Base-by-base conservation (phyloP, 805 yeast genomes). In the Nakazawaea anatomiae region DNA sequence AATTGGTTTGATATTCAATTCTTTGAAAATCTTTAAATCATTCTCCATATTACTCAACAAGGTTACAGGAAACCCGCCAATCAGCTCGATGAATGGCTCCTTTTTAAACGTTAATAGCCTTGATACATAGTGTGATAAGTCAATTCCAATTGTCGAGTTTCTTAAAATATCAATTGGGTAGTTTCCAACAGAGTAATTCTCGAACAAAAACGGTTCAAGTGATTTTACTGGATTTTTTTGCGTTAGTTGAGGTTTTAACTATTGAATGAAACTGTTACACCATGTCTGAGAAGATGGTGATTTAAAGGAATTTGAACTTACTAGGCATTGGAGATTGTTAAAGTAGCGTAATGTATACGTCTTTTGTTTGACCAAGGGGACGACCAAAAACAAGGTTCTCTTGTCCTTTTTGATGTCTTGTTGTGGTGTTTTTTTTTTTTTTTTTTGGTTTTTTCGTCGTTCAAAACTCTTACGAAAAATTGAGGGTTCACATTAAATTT, bases 1-100 rank as follows among this genome's bases (percentile, higher is more conserved):
- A 12, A 89, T 68, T 0, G 96, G 96, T n/a, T 81, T 84, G 52
- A 90, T 79, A 47, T 80, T 76, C 54, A 74, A 74, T 48, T 80
- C 82, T 46, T 74, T 69, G 62, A 90, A 81, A 2, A 76, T 74
- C 42, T 74, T 72, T 47, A 89, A 68, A 60, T 89, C 95, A 1
- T 80, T 66, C 48, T 81, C 82, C 44, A 89, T 68, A 57, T 74
- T 73, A 53, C 69, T 69, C 51, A 71, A 73, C 55, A 89, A 67
- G 4, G 88, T 77, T 45, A 77, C 64, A 1, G 96, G 96, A 51
- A 84, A 76, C 0, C 96, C 96, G 28, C 96, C 96, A 55, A 86
- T 76, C 8, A 94, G 96, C 46, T 83, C 85, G 40, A 82, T 65
- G 54, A 77, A 79, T 46, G 84, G 85, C 57, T 88, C 96, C 51